These are phyloP conservation scores for Herpomyces periplanetae DNA, from an alignment of 2,329 filamentous ascomycete species.

Conservation along the genomic window DNA sequence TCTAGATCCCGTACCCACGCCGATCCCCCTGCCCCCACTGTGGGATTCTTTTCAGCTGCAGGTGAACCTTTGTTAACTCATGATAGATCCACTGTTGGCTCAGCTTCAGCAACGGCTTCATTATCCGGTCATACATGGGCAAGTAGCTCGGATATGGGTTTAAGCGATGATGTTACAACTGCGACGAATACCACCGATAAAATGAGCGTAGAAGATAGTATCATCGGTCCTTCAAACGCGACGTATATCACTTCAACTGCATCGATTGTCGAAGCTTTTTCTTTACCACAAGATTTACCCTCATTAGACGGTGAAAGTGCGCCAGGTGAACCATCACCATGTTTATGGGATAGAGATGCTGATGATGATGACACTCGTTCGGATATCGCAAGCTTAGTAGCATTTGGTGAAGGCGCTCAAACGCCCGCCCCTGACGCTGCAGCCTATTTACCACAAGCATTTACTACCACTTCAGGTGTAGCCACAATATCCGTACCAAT, in stretches of 20 bases:
- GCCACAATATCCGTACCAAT: no score
- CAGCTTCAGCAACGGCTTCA: slow-evolving; percentile 51
- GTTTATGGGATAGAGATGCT: slow-evolving; percentile 15
- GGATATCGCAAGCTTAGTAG: slow-evolving; percentile 42
- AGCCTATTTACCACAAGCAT: no score
- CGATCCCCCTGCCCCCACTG: slow-evolving; percentile 10
- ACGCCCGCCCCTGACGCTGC: no score
- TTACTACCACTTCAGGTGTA: no score
- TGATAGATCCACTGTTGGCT: slow-evolving; percentile 61
- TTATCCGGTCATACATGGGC: slow-evolving; percentile 21
- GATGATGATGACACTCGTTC: slow-evolving; percentile 38
- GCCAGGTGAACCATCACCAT: slow-evolving; percentile 13
- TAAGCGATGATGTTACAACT: no score
- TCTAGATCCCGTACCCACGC: no score
- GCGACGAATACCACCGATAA: slow-evolving; percentile 21
- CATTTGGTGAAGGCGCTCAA: slow-evolving; percentile 78
- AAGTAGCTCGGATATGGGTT: slow-evolving; percentile 30
- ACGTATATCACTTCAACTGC: no score
- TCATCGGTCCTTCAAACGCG: neutral
- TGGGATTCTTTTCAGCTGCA: slow-evolving; percentile 43
- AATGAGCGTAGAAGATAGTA: slow-evolving; percentile 15
- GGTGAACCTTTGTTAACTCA: slow-evolving; percentile 20
- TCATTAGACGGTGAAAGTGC: slow-evolving; percentile 2
- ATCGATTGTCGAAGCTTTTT: no score
- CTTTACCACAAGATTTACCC: no score